Percentiles rank a stretch among this genome's conserved stretches.
Evolutionary conservation across 2,329 filamentous ascomycete genomes (phyloP).

Genomic region (Sclerotinia borealis): DNA sequence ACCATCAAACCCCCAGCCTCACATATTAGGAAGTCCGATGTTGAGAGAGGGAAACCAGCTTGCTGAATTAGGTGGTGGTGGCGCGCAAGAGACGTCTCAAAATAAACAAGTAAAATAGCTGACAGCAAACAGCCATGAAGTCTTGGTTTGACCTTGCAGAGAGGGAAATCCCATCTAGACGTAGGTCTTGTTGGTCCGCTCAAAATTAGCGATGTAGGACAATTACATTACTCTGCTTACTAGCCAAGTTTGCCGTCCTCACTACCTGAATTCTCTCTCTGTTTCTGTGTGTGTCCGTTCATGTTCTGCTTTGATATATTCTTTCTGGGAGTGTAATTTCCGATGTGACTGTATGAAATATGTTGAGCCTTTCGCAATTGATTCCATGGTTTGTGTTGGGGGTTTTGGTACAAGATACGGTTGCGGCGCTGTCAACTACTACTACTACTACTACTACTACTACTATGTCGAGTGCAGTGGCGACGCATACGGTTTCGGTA

Average conservation of each 20-base stretch:
- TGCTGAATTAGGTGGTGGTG: neutral
- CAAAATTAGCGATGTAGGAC: slow-evolving; percentile 4
- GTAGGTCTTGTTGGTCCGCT: neutral
- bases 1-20: neutral
- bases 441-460: no score
- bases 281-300: neutral
- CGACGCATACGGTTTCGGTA: slow-evolving; percentile 9
- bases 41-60: neutral
- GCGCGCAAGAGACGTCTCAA: neutral
- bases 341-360: neutral
- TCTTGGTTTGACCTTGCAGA: neutral
- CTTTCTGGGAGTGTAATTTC: neutral
- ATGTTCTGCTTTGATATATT: neutral
- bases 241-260: neutral
- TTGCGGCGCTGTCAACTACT: slow-evolving; percentile 8
- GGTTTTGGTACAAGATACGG: neutral
- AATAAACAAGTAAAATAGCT: neutral
- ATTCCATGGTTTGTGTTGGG: neutral
- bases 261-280: neutral
- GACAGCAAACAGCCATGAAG: slow-evolving; percentile 2
- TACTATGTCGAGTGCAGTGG: neutral
- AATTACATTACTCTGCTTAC: neutral
- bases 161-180: neutral
- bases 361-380: neutral
- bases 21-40: neutral